Evolutionary conservation across 805 yeast species (phyloP).

Genomic region (Candida endomychidarum): DNA sequence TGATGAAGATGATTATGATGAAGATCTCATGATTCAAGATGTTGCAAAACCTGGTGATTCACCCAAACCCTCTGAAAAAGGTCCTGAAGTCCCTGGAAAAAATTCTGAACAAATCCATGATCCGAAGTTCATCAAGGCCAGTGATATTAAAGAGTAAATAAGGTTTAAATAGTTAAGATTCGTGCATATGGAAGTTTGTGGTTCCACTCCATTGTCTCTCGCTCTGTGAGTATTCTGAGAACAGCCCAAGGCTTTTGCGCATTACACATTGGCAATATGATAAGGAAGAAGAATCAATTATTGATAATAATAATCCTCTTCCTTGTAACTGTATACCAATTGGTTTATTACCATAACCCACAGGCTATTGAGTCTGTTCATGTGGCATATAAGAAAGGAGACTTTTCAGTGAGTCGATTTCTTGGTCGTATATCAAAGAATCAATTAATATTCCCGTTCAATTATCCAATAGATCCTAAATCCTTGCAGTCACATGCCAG

Average conservation of each 20-base stretch:
- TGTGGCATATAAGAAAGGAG: background rate
- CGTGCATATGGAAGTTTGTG: too few relatives aligned
- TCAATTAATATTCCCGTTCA: constrained; percentile 18
- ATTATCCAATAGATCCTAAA: constrained; percentile 13
- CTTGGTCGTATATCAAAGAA: constrained; percentile 12
- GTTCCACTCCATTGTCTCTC: too few relatives aligned
- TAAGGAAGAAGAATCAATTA: constrained; percentile 4
- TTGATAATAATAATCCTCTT: background rate
- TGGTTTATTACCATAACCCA: background rate
- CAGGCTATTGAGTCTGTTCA: constrained; percentile 1
- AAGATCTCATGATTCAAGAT: constrained; percentile 8
- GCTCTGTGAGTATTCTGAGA: too few relatives aligned
- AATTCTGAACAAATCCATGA: background rate
- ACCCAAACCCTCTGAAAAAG: too few relatives aligned
- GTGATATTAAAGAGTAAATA: background rate
- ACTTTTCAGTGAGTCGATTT: background rate
- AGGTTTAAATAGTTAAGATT: too few relatives aligned
- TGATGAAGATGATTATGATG: constrained; percentile 17
- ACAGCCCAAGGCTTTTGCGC: too few relatives aligned
- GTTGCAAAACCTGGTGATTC: constrained; percentile 2
- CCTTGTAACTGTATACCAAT: background rate
- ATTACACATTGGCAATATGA: background rate
- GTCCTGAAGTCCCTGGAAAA: background rate
- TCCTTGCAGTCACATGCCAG: constrained; percentile 10
- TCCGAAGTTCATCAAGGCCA: constrained; percentile 3